Percentiles rank a stretch among this genome's conserved stretches.
phyloP scores from a whole-genome alignment of 176 grass and related monocot genomes.

The Musa itinerans region DNA sequence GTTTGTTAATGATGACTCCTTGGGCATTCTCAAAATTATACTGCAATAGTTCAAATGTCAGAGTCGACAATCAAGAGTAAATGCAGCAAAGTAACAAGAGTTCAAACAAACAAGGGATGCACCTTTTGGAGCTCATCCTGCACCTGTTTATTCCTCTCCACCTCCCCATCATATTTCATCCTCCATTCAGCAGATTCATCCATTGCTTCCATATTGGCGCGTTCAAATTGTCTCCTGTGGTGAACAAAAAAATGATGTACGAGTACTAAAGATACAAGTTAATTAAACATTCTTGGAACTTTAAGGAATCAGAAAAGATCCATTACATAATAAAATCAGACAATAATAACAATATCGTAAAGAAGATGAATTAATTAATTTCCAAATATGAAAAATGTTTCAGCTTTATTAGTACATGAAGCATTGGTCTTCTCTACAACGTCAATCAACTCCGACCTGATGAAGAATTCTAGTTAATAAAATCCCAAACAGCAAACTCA shows the following conservation, averaged over 20 bases:
- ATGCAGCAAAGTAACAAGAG: neutral
- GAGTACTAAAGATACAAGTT: neutral
- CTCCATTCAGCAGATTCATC: conserved; percentile 98
- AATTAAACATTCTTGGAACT: too few relatives aligned
- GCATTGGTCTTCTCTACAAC: neutral
- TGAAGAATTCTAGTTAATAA: neutral
- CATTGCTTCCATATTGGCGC: conserved; percentile 89
- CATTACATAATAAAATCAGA: neutral
- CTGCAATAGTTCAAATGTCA: too few relatives aligned
- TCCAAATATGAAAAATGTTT: neutral
- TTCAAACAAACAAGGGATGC: neutral
- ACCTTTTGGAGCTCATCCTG: conserved; percentile 76
- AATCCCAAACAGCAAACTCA: neutral
- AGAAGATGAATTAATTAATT: neutral
- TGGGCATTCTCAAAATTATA: too few relatives aligned
- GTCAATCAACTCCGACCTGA: neutral
- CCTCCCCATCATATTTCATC: conserved; percentile 73
- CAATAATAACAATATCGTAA: neutral
- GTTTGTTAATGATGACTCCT: too few relatives aligned
- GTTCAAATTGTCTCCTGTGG: conserved; percentile 30
- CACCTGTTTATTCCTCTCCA: conserved; percentile 45
- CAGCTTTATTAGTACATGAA: neutral
- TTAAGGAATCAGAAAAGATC: neutral
- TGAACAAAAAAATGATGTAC: neutral
- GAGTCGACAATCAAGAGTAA: neutral